These are phyloP conservation scores for Penicillium sp. DNA, from an alignment of 2,329 filamentous ascomycete species.

Conservation along the genomic window DNA sequence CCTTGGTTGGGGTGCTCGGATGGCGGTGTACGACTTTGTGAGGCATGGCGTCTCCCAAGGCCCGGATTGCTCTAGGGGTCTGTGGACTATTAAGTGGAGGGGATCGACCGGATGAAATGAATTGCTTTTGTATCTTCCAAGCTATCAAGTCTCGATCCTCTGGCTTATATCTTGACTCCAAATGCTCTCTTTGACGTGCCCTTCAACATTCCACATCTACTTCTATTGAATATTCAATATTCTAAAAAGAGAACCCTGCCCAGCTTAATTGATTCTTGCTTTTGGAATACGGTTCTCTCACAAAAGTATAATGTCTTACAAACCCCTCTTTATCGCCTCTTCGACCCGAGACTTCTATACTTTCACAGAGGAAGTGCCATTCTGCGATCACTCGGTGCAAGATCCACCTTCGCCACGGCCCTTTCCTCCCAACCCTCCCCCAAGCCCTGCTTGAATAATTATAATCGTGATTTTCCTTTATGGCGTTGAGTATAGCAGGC, in stretches of 20 bases:
- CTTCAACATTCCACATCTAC: neutral
- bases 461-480: neutral
- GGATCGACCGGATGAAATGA: constrained; percentile 1
- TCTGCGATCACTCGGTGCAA: constrained; percentile 24
- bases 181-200: neutral
- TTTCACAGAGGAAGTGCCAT: constrained; percentile 2
- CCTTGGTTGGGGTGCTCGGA: constrained; percentile 18
- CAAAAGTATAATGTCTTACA: constrained; percentile 4
- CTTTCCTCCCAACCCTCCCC: constrained; percentile 42
- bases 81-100: constrained; percentile 20
- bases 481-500: constrained; percentile 14
- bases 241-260: neutral
- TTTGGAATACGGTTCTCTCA: too few species aligned
- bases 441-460: constrained; percentile 36
- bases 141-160: neutral
- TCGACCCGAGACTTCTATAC: neutral
- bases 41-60: constrained; percentile 8
- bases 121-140: neutral
- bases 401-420: constrained; percentile 31
- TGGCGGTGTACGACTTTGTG: constrained; percentile 27
- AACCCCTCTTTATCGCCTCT: neutral
- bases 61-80: constrained; percentile 10
- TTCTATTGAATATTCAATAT: neutral
- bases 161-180: neutral
- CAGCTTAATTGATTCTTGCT: neutral